These are phyloP conservation scores for Arbutus unedo DNA, from an alignment of 148 eudicot species.

Conservation along the genomic window DNA sequence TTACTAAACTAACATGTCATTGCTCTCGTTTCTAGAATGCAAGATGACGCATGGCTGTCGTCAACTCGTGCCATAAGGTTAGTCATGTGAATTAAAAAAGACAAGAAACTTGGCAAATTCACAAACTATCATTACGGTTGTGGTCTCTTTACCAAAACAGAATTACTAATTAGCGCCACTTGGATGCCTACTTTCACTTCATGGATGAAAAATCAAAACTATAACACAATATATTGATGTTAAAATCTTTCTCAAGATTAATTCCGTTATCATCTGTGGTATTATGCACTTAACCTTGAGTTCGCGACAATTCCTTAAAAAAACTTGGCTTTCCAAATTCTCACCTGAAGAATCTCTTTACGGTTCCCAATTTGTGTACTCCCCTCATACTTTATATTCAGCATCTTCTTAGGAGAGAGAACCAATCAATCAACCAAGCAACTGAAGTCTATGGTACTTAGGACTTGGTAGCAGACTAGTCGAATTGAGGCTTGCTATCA, in stretches of 20 bases:
- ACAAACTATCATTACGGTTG: not conserved
- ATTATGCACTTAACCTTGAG: not conserved
- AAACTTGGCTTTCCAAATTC: not conserved
- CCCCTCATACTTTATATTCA: conserved; percentile 1
- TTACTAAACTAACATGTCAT: not conserved
- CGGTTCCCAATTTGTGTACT: not conserved
- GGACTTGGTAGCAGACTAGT: not conserved
- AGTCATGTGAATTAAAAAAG: not conserved
- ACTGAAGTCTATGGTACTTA: not conserved
- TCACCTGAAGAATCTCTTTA: not conserved
- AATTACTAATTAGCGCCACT: not conserved
- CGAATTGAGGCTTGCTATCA: not conserved
- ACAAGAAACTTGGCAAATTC: not conserved
- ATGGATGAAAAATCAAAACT: not conserved
- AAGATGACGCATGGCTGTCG: not conserved
- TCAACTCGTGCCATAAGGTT: too few species aligned
- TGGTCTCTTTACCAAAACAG: not conserved
- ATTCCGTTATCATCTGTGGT: too few species aligned
- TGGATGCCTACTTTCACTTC: not conserved
- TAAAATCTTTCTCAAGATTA: not conserved
- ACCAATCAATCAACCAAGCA: not conserved
- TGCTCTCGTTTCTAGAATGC: not conserved
- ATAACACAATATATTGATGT: not conserved
- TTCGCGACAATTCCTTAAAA: not conserved
- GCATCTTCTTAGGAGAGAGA: not conserved